Base-by-base conservation (phyloP, 164 flowering plant genomes). In the Pachysandra terminalis region DNA sequence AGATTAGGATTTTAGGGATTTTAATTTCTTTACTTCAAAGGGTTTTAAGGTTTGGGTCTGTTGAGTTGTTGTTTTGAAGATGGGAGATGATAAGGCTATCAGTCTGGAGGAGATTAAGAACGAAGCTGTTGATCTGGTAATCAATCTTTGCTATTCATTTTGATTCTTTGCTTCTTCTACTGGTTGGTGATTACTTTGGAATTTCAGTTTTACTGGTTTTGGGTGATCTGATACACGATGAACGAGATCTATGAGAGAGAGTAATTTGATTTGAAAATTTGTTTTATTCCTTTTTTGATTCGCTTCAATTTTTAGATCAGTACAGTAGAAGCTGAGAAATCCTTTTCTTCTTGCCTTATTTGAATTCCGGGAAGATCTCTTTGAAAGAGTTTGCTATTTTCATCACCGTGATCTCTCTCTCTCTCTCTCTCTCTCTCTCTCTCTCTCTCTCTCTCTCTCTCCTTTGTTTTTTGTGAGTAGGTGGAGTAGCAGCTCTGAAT, bases 91-190 rank as follows among this genome's bases (percentile, higher is more conserved):
- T 45, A 45, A 45, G 51, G 51, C 51, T 45, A 45, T 80, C 53
- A 78, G 73, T 54, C 81, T 86, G 19, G 88, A 86, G 66, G 83
- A 80, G 60, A 83, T 86, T 69, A 84, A 84, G 74, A 86, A 86
- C 63, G 90, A 86, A 68, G 76, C 88, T 53, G 90, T 86, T 69
- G 90, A 86, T 83, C 82, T 86, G 90, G 90, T 86, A 84, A 53
- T 45, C 10, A 2, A 12, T 19, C 13, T 65, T 10, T 4, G 15
- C 58, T 0, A 12, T 19, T 16, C 26, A 25, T 6, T 52, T 24
- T 68, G 27, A 25, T 17, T 60, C 40, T 41, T 0, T n/a, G 9
- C 9, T 48, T 59, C 70, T 54, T 56, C 21, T 58, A 56, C 21
- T 56, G 9, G 3, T 12, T 22, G 7, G 3, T 3, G 37, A 32